phyloP scores from a whole-genome alignment of 768 basidiomycete species.

The Goffeauzyma gilvescens region DNA sequence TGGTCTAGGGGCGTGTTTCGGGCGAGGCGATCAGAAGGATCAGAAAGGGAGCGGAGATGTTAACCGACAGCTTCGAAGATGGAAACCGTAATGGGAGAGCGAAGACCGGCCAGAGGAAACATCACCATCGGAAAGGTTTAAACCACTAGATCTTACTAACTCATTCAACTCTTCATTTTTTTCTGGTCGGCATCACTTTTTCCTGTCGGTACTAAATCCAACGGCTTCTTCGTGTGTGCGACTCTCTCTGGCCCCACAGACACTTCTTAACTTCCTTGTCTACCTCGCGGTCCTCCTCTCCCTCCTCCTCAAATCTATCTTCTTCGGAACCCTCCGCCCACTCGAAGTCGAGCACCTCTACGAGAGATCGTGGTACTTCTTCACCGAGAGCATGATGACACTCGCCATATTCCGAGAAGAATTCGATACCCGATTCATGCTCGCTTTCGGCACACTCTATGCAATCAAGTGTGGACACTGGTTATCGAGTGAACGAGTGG shows the following conservation, averaged over 20 bases:
- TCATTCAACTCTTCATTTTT: too few relatives aligned
- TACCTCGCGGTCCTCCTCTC: conserved; percentile 58
- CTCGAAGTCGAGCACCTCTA: conserved; percentile 93
- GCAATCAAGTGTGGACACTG: conserved; percentile 97
- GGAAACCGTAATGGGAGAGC: too few relatives aligned
- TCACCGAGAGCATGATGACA: conserved; percentile 86
- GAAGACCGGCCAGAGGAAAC: too few relatives aligned
- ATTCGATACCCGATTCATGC: conserved; percentile 41
- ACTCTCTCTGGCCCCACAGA: conserved; percentile 37
- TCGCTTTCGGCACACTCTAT: conserved; percentile 85
- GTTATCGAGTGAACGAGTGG: conserved; percentile 83
- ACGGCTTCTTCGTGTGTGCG: too few relatives aligned
- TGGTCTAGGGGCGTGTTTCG: too few relatives aligned
- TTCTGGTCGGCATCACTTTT: too few relatives aligned
- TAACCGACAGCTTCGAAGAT: too few relatives aligned
- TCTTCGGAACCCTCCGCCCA: conserved; percentile 73
- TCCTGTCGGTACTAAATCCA: too few relatives aligned
- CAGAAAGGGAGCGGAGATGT: too few relatives aligned
- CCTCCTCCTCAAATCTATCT: conserved; percentile 59
- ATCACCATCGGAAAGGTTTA: too few relatives aligned
- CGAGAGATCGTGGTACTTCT: conserved; percentile 90
- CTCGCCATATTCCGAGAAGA: conserved; percentile 75
- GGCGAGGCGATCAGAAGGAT: too few relatives aligned
- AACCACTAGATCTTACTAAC: too few relatives aligned
- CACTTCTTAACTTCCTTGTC: conserved; percentile 75